Evolutionary conservation across 2,329 filamentous ascomycete species (phyloP).

Genomic region (Scleromitrula shiraiana): DNA sequence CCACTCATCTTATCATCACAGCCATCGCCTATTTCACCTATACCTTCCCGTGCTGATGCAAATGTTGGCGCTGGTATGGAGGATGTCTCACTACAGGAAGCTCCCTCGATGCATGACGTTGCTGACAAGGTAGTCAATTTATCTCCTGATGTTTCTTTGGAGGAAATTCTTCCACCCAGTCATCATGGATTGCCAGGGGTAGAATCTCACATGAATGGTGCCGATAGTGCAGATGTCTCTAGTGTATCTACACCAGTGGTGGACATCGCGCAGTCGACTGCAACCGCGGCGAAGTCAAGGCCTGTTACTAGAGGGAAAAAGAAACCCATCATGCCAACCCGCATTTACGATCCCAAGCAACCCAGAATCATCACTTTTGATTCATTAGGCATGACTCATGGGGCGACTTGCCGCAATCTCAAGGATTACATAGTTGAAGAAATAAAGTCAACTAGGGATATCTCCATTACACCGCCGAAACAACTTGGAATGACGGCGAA

Average conservation of each 20-base stretch:
- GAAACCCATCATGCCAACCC: slow-evolving; percentile 22
- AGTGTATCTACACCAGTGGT: not conserved
- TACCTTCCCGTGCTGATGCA: no score
- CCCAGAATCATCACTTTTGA: slow-evolving; percentile 81
- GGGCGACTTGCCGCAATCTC: slow-evolving; percentile 56
- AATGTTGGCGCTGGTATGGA: no score
- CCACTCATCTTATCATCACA: not conserved
- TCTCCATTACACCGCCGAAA: slow-evolving; percentile 26
- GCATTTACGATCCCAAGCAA: slow-evolving; percentile 42
- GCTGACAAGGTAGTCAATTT: no score
- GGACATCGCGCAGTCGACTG: slow-evolving; percentile 3
- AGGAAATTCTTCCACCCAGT: not conserved
- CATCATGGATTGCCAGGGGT: not conserved
- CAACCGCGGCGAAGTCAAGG: not conserved
- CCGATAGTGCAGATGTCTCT: not conserved
- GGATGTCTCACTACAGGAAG: no score
- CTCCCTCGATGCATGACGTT: no score
- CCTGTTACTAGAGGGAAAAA: slow-evolving; percentile 28
- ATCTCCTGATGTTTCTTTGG: no score
- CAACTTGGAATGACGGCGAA: slow-evolving; percentile 58
- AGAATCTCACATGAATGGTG: not conserved
- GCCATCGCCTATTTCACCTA: not conserved
- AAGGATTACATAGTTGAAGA: slow-evolving; percentile 73
- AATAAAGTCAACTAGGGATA: slow-evolving; percentile 50
- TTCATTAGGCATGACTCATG: slow-evolving; percentile 63